phyloP scores from a whole-genome alignment of 1,139 yeast genomes.

The Yamadazyma diospyri region DNA sequence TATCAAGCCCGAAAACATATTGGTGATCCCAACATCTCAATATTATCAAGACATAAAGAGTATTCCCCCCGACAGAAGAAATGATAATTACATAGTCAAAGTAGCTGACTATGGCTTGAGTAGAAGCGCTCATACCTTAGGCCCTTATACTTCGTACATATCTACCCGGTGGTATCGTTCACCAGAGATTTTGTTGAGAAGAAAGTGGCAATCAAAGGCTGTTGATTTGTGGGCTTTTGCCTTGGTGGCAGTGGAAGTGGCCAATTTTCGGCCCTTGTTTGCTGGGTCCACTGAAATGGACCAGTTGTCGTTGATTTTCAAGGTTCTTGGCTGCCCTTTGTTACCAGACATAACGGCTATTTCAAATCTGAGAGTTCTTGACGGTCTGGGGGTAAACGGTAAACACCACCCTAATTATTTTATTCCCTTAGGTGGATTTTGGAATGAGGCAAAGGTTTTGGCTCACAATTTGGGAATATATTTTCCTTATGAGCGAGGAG shows the following conservation, averaged over 20 bases:
- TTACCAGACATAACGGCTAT: constrained; percentile 13
- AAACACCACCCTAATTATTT: constrained; percentile 15
- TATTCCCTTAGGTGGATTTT: constrained; percentile 59
- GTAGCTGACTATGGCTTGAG: constrained; percentile 92
- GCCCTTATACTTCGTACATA: constrained; percentile 74
- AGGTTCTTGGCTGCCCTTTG: constrained; percentile 68
- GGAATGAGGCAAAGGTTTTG: constrained; percentile 57
- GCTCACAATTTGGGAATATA: constrained; percentile 50
- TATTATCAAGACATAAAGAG: constrained; percentile 46
- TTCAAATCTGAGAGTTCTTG: too few relatives aligned
- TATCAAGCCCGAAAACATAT: constrained; percentile 72
- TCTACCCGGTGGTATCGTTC: constrained; percentile 96
- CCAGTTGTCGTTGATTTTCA: constrained; percentile 66
- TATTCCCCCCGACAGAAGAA: constrained; percentile 35
- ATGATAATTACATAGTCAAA: constrained; percentile 63
- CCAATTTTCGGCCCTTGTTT: constrained; percentile 72
- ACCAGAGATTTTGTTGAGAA: constrained; percentile 81
- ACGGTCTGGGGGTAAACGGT: constrained; percentile 1
- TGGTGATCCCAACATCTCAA: constrained; percentile 56
- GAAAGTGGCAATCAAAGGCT: constrained; percentile 64
- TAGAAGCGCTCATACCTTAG: constrained; percentile 52
- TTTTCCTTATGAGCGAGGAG: constrained; percentile 44
- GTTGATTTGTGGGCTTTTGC: constrained; percentile 97
- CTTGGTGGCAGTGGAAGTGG: constrained; percentile 76
- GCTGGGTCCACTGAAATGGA: constrained; percentile 81